Percentiles rank a stretch among this genome's conserved stretches.
These are phyloP conservation scores for Clavispora asparagi DNA, from an alignment of 805 yeast genomes.

Conservation along the genomic window DNA sequence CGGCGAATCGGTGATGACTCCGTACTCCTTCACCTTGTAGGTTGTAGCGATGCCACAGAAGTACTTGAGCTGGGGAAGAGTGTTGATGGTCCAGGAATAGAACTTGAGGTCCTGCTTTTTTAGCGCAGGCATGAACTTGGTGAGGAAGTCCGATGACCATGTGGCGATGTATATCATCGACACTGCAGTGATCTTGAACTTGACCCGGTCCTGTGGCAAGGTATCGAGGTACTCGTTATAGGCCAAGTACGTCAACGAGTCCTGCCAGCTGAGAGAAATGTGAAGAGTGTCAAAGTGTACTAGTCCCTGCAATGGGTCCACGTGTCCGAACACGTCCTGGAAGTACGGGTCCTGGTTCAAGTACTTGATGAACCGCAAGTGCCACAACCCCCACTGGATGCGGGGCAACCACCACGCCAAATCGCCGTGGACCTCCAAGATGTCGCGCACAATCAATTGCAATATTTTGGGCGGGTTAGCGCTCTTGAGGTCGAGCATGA, in stretches of 20 bases:
- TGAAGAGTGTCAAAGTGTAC: slow-evolving; percentile 30
- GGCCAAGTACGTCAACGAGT: slow-evolving; percentile 26
- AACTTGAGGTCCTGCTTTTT: slow-evolving; percentile 27
- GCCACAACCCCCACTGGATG: slow-evolving; percentile 39
- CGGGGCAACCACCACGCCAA: slow-evolving; percentile 34
- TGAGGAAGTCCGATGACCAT: slow-evolving; percentile 32
- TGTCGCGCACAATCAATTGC: slow-evolving; percentile 25
- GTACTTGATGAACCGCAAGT: slow-evolving; percentile 31
- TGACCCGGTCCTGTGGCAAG: slow-evolving; percentile 8
- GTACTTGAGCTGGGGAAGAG: slow-evolving; percentile 29
- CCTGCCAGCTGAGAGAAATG: slow-evolving; percentile 31
- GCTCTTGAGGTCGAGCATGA: slow-evolving; percentile 38
- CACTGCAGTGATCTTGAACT: slow-evolving; percentile 30
- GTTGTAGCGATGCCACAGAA: slow-evolving; percentile 21
- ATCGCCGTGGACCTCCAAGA: slow-evolving; percentile 23
- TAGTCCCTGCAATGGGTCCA: slow-evolving; percentile 10
- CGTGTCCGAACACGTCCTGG: slow-evolving; percentile 16
- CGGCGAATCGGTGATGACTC: slow-evolving; percentile 34
- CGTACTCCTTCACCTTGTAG: slow-evolving; percentile 26
- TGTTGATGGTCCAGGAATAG: slow-evolving; percentile 39
- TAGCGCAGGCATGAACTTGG: slow-evolving; percentile 32
- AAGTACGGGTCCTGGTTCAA: slow-evolving; percentile 36
- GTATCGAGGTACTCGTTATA: slow-evolving; percentile 33
- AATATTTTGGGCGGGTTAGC: slow-evolving; percentile 33
- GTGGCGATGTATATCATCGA: slow-evolving; percentile 34